phyloP scores from a whole-genome alignment of 768 basidiomycete genomes.

The Tulasnella sp. region DNA sequence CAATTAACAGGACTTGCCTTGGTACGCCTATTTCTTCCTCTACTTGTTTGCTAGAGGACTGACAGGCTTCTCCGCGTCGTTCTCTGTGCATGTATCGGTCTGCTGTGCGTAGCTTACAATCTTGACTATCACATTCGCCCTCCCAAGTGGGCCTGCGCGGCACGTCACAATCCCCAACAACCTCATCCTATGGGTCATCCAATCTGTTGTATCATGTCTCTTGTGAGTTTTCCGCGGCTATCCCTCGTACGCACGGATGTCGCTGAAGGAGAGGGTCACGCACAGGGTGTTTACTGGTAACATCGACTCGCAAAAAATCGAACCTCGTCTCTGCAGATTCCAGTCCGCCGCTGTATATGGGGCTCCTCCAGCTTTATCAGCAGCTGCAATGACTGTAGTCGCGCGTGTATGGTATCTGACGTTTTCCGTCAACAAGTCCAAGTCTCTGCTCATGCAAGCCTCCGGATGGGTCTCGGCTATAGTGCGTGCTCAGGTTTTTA shows the following conservation, averaged over 20 bases:
- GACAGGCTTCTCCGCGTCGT: neutral
- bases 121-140: slow-evolving; percentile 24
- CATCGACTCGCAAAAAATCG: neutral
- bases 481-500: neutral
- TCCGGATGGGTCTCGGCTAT: neutral
- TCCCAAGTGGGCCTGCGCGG: slow-evolving; percentile 14
- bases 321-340: slow-evolving; percentile 10
- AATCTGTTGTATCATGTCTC: slow-evolving; percentile 24
- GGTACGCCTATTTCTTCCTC: slow-evolving; percentile 1
- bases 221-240: neutral
- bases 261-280: neutral
- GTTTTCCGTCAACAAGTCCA: slow-evolving; percentile 17
- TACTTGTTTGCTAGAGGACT: no score
- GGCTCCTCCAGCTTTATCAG: slow-evolving; percentile 18
- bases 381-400: slow-evolving; percentile 16
- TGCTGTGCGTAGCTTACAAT: slow-evolving; percentile 22
- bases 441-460: neutral
- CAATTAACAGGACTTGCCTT: slow-evolving; percentile 16
- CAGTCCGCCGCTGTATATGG: slow-evolving; percentile 27
- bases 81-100: neutral
- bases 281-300: slow-evolving; percentile 27
- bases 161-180: slow-evolving; percentile 26
- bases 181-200: slow-evolving; percentile 16
- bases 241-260: neutral
- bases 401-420: slow-evolving; percentile 26